Base-by-base conservation (phyloP, 108 stramenopile genomes). In the Seminavis robusta region DNA sequence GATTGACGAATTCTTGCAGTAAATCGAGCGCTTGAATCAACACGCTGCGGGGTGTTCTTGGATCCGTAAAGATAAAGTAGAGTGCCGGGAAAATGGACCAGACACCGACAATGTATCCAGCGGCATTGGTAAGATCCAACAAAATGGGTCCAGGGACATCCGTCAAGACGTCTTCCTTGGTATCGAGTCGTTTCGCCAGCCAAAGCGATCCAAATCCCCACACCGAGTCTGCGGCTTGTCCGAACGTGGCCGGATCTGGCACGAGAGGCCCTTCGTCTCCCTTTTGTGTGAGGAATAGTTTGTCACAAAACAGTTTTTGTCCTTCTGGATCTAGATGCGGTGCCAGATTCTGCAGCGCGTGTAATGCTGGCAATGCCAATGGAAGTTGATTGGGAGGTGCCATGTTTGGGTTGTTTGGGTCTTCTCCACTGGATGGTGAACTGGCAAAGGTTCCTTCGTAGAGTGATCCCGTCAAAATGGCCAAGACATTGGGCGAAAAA, bases 271-370 rank as follows among this genome's bases (percentile, higher is more conserved):
- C 62, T 36, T 76, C 69, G 66, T 33, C 57, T 42, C 27, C 52
- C 56, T 56, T 67, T 40, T 59, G 55, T 23, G 67, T 67, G 47
- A 85, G 59, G 46, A 92, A 83, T 5, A 86, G 63, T 34, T 74
- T 70, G 58, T 92, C 90, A n/a, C 71, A 69, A 20, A 86, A 65
- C 36, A 86, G 29, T 49, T 81, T 78, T 47, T 85, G 68, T 9
- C 90, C 90, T 10, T 82, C 80, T 5, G 84, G 58, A 65, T 92
- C 90, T 32, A 88, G 48, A 10, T 83, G 55, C 23, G 86, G 84
- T 32, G 82, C 66, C 37, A 88, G 61, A 34, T 88, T 83, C 40
- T 74, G 61, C 34, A 92, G 51, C 1, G 77, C 68, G 40, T 83
- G 69, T 31, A 88, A 49, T 13, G 86, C 73, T 51, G 73, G 59